Conservation (phyloP, 805 yeast genomes). For the Hanseniaspora jakobsenii region DNA sequence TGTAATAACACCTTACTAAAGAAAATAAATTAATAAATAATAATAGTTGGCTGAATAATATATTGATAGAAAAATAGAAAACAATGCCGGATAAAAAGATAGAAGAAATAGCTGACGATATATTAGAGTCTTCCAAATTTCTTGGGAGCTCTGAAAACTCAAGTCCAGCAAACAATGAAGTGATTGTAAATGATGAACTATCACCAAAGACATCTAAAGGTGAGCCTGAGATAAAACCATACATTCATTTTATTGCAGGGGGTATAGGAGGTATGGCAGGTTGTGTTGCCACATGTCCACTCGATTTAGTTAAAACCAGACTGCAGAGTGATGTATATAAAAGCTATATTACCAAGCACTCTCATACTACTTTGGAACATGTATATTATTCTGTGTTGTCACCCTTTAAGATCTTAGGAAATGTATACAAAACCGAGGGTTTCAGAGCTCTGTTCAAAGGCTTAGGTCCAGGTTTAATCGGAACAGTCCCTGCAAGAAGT, state of each 20-base stretch:
- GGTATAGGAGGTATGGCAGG: slow-evolving; percentile 98
- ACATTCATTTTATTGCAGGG: slow-evolving; percentile 83
- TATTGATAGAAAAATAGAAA: no score
- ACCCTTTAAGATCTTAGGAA: slow-evolving; percentile 39
- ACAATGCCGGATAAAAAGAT: background rate
- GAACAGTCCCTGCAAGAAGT: slow-evolving; percentile 95
- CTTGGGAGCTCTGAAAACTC: slow-evolving; percentile 13
- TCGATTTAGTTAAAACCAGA: slow-evolving; percentile 92
- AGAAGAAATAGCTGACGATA: background rate
- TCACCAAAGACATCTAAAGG: slow-evolving; percentile 15
- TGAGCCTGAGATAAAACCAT: slow-evolving; percentile 31
- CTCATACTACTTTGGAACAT: slow-evolving; percentile 6
- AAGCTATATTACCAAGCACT: slow-evolving; percentile 25
- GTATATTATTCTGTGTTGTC: slow-evolving; percentile 10
- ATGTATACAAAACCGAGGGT: slow-evolving; percentile 69
- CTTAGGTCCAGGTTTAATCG: slow-evolving; percentile 89
- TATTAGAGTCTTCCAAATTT: slow-evolving; percentile 5
- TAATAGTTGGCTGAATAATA: no score
- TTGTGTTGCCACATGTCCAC: slow-evolving; percentile 84
- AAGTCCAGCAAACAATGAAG: background rate
- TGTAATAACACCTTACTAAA: no score
- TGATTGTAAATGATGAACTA: slow-evolving; percentile 12
- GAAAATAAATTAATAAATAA: no score
- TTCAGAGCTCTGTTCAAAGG: slow-evolving; percentile 82
- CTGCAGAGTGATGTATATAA: slow-evolving; percentile 79